phyloP scores from a whole-genome alignment of 2,329 filamentous ascomycete genomes.

The Cladosporium velox region DNA sequence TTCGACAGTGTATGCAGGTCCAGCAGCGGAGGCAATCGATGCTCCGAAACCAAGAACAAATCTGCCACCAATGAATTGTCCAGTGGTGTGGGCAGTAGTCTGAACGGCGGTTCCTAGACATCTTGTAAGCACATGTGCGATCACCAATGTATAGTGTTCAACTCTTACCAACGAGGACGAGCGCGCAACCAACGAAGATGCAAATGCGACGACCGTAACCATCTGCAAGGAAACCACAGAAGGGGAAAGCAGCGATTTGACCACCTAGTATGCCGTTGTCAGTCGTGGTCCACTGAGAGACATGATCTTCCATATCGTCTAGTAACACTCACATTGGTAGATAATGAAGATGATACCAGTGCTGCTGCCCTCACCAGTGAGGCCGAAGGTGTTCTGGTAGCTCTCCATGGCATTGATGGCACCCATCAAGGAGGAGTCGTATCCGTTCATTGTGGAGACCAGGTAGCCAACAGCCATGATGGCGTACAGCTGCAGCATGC shows the following conservation, averaged over 20 bases:
- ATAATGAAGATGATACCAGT: constrained; percentile 50
- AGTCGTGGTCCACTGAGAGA: not conserved
- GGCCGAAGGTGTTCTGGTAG: constrained; percentile 53
- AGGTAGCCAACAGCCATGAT: constrained; percentile 26
- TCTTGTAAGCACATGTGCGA: not conserved
- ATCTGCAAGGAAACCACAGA: constrained; percentile 44
- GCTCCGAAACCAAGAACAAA: constrained; percentile 48
- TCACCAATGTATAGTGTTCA: not conserved
- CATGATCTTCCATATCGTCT: not conserved
- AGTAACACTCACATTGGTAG: constrained; percentile 44
- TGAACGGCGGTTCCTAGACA: constrained; percentile 46
- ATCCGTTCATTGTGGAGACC: constrained; percentile 25
- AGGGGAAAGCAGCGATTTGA: constrained; percentile 54
- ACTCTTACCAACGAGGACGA: constrained; percentile 52
- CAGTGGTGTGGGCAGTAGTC: constrained; percentile 48
- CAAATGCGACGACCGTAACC: constrained; percentile 54
- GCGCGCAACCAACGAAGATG: constrained; percentile 57
- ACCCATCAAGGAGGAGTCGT: constrained; percentile 44
- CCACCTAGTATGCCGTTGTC: constrained; percentile 32
- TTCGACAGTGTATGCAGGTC: constrained; percentile 63
- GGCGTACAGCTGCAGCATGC: constrained; percentile 30
- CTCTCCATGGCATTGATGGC: constrained; percentile 56
- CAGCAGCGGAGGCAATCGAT: constrained; percentile 59
- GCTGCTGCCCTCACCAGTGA: constrained; percentile 51
- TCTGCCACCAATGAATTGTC: constrained; percentile 55